Conservation (phyloP, 2,329 filamentous ascomycete species). For the Sarocladium oryzae region DNA sequence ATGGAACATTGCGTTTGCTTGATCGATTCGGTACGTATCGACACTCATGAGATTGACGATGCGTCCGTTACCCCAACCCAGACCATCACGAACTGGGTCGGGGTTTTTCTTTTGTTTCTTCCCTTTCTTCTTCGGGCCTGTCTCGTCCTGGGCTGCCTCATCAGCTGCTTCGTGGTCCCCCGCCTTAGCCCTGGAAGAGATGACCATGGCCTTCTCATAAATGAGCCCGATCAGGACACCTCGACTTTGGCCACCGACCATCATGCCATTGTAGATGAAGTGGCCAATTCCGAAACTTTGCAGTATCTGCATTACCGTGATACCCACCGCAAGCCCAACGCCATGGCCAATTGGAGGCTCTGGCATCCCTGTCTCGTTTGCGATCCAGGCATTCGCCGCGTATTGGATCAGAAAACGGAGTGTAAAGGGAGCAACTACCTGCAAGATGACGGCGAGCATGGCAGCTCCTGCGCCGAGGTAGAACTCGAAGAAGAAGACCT, state of each 20-base stretch:
- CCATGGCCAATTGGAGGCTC: constrained; percentile 67
- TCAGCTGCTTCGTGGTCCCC: constrained; percentile 48
- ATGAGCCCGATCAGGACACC: constrained; percentile 79
- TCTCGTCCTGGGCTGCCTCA: constrained; percentile 19
- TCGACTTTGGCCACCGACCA: constrained; percentile 77
- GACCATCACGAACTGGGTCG: constrained; percentile 49
- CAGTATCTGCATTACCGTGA: constrained; percentile 76
- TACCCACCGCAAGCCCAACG: constrained; percentile 75
- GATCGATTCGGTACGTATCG: constrained; percentile 88
- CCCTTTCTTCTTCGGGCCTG: constrained; percentile 32
- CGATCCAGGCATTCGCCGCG: constrained; percentile 70
- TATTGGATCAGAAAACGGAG: constrained; percentile 84
- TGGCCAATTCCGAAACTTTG: constrained; percentile 81
- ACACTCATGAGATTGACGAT: constrained; percentile 93
- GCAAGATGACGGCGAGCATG: constrained; percentile 63
- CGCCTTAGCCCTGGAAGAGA: constrained; percentile 82
- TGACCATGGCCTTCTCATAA: constrained; percentile 86
- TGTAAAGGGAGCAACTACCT: constrained; percentile 79
- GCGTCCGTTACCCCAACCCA: constrained; percentile 87
- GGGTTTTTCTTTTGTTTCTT: constrained; percentile 31
- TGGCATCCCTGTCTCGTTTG: constrained; percentile 41
- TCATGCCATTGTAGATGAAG: constrained; percentile 89
- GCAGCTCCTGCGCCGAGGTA: constrained; percentile 76
- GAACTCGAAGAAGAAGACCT: constrained; percentile 81
- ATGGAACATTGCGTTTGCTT: constrained; percentile 83